phyloP scores from a whole-genome alignment of 1,284 basidiomycete species.

The Trichosporon sp. region DNA sequence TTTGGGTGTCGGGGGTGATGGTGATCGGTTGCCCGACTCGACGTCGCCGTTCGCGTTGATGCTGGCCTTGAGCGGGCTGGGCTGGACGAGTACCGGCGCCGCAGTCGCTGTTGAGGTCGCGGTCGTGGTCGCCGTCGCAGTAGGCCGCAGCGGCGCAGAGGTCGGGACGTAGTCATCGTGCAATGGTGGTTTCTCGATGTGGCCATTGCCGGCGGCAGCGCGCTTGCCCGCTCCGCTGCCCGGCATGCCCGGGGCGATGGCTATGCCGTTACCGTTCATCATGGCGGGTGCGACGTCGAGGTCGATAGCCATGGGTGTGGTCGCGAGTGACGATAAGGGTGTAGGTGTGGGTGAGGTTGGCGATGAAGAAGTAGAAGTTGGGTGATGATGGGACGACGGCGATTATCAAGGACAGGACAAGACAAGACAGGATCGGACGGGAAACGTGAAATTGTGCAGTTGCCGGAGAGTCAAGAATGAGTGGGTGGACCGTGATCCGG shows the following conservation, averaged over 20 bases:
- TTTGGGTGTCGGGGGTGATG: neutral
- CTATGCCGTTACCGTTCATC: neutral
- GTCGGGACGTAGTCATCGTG: neutral
- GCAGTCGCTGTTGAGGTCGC: neutral
- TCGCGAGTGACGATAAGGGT: too few species aligned
- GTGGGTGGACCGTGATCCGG: too few species aligned
- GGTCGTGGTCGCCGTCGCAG: too few species aligned
- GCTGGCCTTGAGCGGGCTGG: neutral
- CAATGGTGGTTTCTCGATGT: neutral
- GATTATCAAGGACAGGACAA: too few species aligned
- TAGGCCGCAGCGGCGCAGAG: too few species aligned
- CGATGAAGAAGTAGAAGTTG: neutral
- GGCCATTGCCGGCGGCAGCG: neutral
- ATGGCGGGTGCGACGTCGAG: neutral
- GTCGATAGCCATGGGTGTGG: neutral
- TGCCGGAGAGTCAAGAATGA: too few species aligned
- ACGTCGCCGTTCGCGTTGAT: neutral
- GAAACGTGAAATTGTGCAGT: too few species aligned
- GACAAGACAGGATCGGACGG: too few species aligned
- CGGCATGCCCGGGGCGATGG: neutral
- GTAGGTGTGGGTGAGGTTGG: neutral
- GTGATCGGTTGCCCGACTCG: neutral
- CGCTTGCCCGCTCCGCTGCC: neutral
- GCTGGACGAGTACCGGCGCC: neutral
- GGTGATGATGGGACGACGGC: too few species aligned